Conservation (phyloP, 1,139 yeast species). For the Pichia kudriavzevii region DNA sequence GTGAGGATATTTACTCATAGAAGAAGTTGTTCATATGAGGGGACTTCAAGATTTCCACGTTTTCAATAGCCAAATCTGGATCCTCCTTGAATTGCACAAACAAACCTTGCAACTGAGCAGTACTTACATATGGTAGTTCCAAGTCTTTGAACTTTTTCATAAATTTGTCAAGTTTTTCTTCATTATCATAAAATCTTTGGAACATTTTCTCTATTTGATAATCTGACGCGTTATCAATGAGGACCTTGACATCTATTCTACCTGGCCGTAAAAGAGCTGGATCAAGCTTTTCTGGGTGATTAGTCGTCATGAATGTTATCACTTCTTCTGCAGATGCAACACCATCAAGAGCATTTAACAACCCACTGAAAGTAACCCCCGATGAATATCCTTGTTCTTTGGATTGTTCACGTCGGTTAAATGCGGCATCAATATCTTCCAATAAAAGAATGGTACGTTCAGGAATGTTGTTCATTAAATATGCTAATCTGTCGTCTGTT, state of each 20-base stretch:
- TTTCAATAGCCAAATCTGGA: conserved; percentile 67
- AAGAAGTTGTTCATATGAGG: conserved; percentile 29
- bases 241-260: conserved; percentile 76
- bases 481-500: conserved; percentile 90
- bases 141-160: conserved; percentile 43
- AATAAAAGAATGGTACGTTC: conserved; percentile 74
- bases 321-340: conserved; percentile 99
- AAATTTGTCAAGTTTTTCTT: conserved; percentile 58
- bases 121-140: conserved; percentile 56
- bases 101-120: conserved; percentile 93
- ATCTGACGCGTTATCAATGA: conserved; percentile 78
- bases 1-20: conserved; percentile 19
- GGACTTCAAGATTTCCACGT: conserved; percentile 42
- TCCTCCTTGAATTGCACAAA: conserved; percentile 87
- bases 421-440: conserved; percentile 96
- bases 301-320: conserved; percentile 94
- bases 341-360: conserved; percentile 90
- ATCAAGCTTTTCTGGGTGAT: conserved; percentile 89
- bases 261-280: conserved; percentile 89
- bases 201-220: conserved; percentile 81
- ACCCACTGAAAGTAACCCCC: conserved; percentile 92
- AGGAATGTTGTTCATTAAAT: conserved; percentile 93
- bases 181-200: conserved; percentile 72
- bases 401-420: conserved; percentile 70
- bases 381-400: conserved; percentile 65